Base-by-base conservation (phyloP, 78 protist species). In the Dictyostelium firmibasis region DNA sequence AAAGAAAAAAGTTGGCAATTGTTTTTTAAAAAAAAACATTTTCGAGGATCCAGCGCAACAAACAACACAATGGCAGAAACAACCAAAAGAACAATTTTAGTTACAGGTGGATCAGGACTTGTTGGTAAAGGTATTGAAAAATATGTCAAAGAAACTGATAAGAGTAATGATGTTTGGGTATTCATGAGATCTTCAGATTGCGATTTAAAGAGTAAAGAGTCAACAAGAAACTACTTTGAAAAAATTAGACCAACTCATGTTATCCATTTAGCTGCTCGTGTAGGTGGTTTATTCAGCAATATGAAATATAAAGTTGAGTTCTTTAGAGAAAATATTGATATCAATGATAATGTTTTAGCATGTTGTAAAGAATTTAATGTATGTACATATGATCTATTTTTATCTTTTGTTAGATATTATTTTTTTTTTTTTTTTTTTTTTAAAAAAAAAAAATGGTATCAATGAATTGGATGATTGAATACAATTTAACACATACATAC, bases 231-330 rank as follows among this genome's bases (percentile, higher is more conserved):
- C 10, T 44, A 96, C 36, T 98, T 97, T 36, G 97, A 92, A 50
- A 91, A 93, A 70, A 77, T 88, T 36, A 78, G 81, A 25, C 99
- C 99, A n/a, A 98, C 99, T 25, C 97, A 98, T 72, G 99, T 98
- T 36, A 97, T 98, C 41, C 99, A 98, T 82, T 95, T 98, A 31
- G 99, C 99, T 1, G 99, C 99, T 9, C 31, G 36, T 67, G 99
- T 96, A 29, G 99, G 98, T 47, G 99, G 99, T 11, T 93, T 98
- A 27, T 98, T 98, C 81, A 31, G 25, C 18, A 98, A 98, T 92
- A 95, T 98, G 98, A 86, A 57, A 47, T 41, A 91, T 93, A 96
- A 97, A 67, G 97, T 96, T 35, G 97, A 96, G n/a, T 96, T 95
- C 77, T 96, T 78, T 72, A 20, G 94, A 35, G 92, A 89, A 18